Evolutionary conservation across 768 basidiomycete genomes (phyloP), one percentile per base, ranked within the genome.

Genomic region (Trametes villosa): DNA sequence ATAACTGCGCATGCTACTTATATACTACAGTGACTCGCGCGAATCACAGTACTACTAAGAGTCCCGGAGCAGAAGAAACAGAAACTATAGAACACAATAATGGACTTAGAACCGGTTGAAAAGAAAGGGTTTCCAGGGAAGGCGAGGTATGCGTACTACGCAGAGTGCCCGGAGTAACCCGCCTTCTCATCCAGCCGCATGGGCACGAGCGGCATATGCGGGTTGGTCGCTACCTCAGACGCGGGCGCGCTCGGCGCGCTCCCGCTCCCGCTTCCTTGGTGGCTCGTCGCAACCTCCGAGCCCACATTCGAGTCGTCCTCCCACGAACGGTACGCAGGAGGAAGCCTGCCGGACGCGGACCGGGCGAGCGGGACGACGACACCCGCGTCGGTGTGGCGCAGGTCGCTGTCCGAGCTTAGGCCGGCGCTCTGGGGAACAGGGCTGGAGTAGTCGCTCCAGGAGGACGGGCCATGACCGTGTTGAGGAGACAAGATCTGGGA

Each of bases 261-360:
- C 20, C 34, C 17, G 20, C 4, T 24, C 24, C 20, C 34, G 20
- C 24, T 30, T 36, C 26, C 50, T 4, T 7, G 20, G 22, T 45
- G 44, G 44, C 33, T 40, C 33, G 34, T 11, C 9, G 3, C 34
- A 9, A 15, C 13, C 4, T 51, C 50, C 11, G 50, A 38, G 20
- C 33, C 33, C 2, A 36, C 33, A 24, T 45, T 29, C 13, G 46
- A 44, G 18, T 36, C 31, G 36, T 51, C 24, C 26, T 50, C 60
- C 53, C 60, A 49, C 3, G 54, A 54, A 18, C 48, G 60, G 29
- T 61, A 61, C 17, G 60, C 60, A 9, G 60, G 60, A 18, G 60
- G 60, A 2, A 56, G 47, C 11, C 60, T 24, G 4, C 46, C 54
- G 12, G 60, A 61, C 4, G 22, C 20, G 4, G 60, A 50, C 8